Evolutionary conservation across 345 rosid species (phyloP), one percentile per base, ranked within the genome.

Genomic region (Populus pruinosa): DNA sequence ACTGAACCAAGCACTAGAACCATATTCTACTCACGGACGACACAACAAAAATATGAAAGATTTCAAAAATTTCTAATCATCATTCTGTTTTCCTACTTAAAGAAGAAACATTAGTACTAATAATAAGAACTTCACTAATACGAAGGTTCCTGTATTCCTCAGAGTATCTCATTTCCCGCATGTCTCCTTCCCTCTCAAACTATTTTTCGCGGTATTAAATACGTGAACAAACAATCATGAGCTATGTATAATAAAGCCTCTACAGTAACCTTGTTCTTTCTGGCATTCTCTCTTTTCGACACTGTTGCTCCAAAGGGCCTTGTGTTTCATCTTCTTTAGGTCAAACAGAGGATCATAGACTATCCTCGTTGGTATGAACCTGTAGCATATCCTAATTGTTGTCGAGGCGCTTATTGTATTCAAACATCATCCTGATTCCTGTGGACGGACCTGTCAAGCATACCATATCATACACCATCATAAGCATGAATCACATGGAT

Each of bases 381-480:
- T 31, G 14, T 8, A 17, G 20, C 6, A 59, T 17, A 18, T 50
- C 41, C 79, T 65, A 11, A 33, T 36, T 29, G 61, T 63, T 63
- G 43, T 20, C 29, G n/a, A 53, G 44, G 47, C 5, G 23, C 61
- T 64, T 27, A 14, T 55, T 70, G 63, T 47, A 5, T 38, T 56
- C 73, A 23, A 61, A 56, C 68, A 5, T 9, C 76, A 17, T 59
- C 64, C 64, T 59, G 23, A 13, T 13, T 68, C 80, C 62, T 80
- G 74, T 59, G 83, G 78, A 67, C 76, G 73, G 55, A 86, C 75
- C 89, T 85, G 81, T 71, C 70, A 77, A 77, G 18, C 53, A 70
- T 25, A 50, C 77, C 81, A 68, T 56, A 73, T 43, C 70, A 47
- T 36, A 8, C 72, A 69, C 62, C 11, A 20, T 36, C 9, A 25